These are phyloP conservation scores for Fusarium nisikadoi DNA, from an alignment of 2,329 filamentous ascomycete genomes.

Conservation along the genomic window DNA sequence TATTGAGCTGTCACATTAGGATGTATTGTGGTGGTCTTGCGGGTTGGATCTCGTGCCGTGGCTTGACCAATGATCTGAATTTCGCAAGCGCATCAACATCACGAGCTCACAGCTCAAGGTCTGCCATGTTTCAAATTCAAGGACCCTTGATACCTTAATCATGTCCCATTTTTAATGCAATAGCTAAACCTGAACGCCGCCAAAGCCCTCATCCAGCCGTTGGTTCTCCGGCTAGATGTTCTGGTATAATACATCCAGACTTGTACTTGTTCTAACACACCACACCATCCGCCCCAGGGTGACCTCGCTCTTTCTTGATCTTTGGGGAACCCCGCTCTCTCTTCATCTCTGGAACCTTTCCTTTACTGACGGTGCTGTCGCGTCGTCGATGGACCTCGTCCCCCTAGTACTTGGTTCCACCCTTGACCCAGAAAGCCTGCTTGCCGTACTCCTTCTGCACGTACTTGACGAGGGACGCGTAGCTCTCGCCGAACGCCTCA, in stretches of 20 bases:
- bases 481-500: slow-evolving; percentile 71
- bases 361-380: not conserved
- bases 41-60: not conserved
- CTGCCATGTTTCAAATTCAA: slow-evolving; percentile 23
- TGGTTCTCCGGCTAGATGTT: slow-evolving; percentile 42
- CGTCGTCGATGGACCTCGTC: not conserved
- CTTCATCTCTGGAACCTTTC: not conserved
- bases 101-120: slow-evolving; percentile 11
- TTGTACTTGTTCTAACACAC: slow-evolving; percentile 42
- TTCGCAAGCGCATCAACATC: not conserved
- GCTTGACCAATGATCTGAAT: not conserved
- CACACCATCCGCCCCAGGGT: not conserved
- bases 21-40: not conserved
- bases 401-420: slow-evolving; percentile 46
- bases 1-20: not conserved
- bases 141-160: slow-evolving; percentile 32
- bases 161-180: slow-evolving; percentile 46
- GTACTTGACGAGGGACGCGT: slow-evolving; percentile 72
- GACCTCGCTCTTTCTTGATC: slow-evolving; percentile 6
- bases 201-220: slow-evolving; percentile 48
- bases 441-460: slow-evolving; percentile 72
- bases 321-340: slow-evolving; percentile 1
- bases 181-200: slow-evolving; percentile 53
- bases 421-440: slow-evolving; percentile 63
- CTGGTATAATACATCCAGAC: slow-evolving; percentile 54